Base-by-base conservation (phyloP, 23 red algal species). In the Gracilaria domingensis region DNA sequence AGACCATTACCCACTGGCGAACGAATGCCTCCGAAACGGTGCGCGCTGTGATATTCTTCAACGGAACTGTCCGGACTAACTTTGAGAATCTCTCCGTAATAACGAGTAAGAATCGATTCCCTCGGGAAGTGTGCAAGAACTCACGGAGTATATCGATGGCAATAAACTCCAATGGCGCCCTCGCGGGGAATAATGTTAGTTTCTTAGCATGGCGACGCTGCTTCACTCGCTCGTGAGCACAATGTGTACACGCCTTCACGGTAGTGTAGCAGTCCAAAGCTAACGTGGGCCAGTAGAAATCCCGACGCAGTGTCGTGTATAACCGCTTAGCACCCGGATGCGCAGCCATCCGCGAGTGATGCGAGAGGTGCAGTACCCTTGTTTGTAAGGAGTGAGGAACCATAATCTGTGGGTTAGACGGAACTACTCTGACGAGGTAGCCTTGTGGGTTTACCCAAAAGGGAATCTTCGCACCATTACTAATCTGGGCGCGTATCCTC, bases 251-350 rank as follows among this genome's bases (percentile, higher is more conserved):
- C 42, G 42, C 42, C 42, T 45, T 45, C 5, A 45, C 5, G 42
- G 42, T 45, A 11, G 42, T 45, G 11, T 45, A 45, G 11, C 42
- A 45, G 11, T 45, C 42, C 42, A 45, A 45, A 4, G 4, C 42
- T 45, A 74, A 42, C 18, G 39, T 4, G 45, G 75, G 75, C 75
- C 75, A 80, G 40, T 80, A 80, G 38, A 80, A 47, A 50, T 51
- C 50, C 24, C 75, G 14, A 48, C 37, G 75, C 25, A 80, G 25
- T 4, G 75, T 55, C 12, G 21, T 17, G 38, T 80, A 80, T 4
- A 80, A 11, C 23, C 26, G 11, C 25, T 23, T 50, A 21, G 14
- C 75, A 23, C 75, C 39, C 1, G 75, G 39, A 40, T 80, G 75
- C 2, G 23, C 11, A 16, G 12, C 42, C 12, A 57, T 11, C 75